phyloP scores from a whole-genome alignment of 140 eudicot genomes.

The Anethum foeniculum region DNA sequence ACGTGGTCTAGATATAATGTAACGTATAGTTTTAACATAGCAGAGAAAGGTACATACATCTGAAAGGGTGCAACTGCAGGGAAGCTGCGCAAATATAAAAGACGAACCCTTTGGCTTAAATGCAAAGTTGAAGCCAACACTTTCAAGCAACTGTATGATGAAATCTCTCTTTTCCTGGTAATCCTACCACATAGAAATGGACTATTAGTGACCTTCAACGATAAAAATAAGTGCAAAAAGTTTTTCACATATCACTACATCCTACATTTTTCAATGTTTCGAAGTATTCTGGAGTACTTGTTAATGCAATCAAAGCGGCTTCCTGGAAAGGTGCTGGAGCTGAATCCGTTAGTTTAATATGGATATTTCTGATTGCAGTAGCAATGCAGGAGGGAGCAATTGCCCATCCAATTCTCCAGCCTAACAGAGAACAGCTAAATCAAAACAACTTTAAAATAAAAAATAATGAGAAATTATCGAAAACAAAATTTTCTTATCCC shows the following conservation, averaged over 20 bases:
- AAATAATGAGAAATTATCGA: background rate
- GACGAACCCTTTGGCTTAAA: conserved; percentile 72
- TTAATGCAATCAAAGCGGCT: conserved; percentile 87
- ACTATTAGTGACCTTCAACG: conserved; percentile 1
- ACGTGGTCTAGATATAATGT: background rate
- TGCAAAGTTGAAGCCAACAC: conserved; percentile 55
- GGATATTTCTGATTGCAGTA: conserved; percentile 78
- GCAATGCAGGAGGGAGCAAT: conserved; percentile 78
- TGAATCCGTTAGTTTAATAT: conserved; percentile 70
- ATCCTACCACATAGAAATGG: conserved; percentile 40
- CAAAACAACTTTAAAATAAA: background rate
- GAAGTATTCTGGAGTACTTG: conserved; percentile 52
- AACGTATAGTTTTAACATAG: background rate
- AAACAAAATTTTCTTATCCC: background rate
- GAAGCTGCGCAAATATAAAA: conserved; percentile 71
- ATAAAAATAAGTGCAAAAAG: background rate
- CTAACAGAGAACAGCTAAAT: conserved; percentile 27
- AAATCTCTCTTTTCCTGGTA: conserved; percentile 68
- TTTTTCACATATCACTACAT: background rate
- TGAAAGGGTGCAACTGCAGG: conserved; percentile 49
- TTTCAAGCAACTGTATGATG: conserved; percentile 36
- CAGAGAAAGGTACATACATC: conserved; percentile 50
- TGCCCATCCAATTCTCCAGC: conserved; percentile 99
- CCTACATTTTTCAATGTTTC: conserved; percentile 51
- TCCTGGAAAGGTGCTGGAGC: conserved; percentile 99